phyloP scores from a whole-genome alignment of 139 green algal genomes.

The Marvania coccoides region DNA sequence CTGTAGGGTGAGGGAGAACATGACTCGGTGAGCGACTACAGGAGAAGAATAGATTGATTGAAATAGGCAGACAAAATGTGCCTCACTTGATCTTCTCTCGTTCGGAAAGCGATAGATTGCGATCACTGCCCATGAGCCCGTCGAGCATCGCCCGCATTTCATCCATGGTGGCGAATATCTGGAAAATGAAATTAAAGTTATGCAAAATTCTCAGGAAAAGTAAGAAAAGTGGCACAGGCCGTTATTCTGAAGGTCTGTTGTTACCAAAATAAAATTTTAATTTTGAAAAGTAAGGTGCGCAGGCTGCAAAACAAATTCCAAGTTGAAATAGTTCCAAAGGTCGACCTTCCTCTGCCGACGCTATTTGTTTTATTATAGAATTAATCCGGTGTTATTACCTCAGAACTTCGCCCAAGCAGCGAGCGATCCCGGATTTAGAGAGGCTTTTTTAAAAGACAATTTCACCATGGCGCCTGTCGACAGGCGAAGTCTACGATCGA shows the following conservation, averaged over 20 bases:
- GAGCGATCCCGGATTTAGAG: no score
- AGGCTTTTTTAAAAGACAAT: no score
- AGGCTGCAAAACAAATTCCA: no score
- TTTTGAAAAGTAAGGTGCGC: no score
- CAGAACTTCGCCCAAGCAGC: no score
- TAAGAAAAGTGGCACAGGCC: no score
- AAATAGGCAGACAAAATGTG: neutral
- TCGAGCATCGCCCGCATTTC: slow-evolving; percentile 35
- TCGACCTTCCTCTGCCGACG: no score
- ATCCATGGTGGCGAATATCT: slow-evolving; percentile 15
- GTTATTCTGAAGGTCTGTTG: neutral
- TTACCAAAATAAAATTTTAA: no score
- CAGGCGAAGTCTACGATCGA: slow-evolving; percentile 30
- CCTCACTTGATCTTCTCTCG: slow-evolving; percentile 6
- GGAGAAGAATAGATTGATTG: neutral
- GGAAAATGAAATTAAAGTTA: neutral
- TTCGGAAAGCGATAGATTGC: slow-evolving; percentile 10
- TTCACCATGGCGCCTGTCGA: no score
- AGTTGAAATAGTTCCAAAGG: no score
- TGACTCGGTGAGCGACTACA: neutral
- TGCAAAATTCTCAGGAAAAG: neutral
- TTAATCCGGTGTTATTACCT: no score
- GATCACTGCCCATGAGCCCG: slow-evolving; percentile 37
- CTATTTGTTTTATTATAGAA: no score
- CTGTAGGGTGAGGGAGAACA: neutral